Base-by-base conservation (phyloP, 1,284 basidiomycete genomes). In the Fistulina hepatica region DNA sequence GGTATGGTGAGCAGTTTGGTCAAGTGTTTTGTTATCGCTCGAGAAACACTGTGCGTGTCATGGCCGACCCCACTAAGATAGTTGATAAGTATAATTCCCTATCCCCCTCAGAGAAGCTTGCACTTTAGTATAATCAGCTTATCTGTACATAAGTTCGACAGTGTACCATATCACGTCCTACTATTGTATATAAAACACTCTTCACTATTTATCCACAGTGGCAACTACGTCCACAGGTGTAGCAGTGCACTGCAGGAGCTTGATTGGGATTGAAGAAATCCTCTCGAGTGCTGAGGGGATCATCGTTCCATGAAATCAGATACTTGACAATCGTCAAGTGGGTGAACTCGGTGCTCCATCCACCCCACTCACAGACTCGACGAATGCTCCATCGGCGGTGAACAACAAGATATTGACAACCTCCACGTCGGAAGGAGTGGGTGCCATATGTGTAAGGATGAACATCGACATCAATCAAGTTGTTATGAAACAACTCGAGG, bases 151-250 rank as follows among this genome's bases (percentile, higher is more conserved):
- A n/a, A n/a, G n/a, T n/a, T n/a, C n/a, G n/a, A n/a, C n/a, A n/a
- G n/a, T n/a, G n/a, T n/a, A n/a, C n/a, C n/a, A n/a, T n/a, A n/a
- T n/a, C n/a, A n/a, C n/a, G n/a, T n/a, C n/a, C n/a, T n/a, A n/a
- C n/a, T n/a, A n/a, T n/a, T n/a, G n/a, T n/a, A n/a, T n/a, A n/a
- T n/a, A n/a, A n/a, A n/a, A n/a, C n/a, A n/a, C n/a, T n/a, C n/a
- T n/a, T n/a, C n/a, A n/a, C 24, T 13, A 30, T 6, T 34, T 44
- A 49, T 32, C 49, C 46, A 46, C 60, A 62, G 5, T 33, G 30
- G 37, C 60, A 61, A 7, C 44, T 44, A 13, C 58, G 43, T 2
- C 59, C 55, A 47, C 60, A 64, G 6, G 36, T 12, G 25, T 34
- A 20, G 21, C 51, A 53, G 4, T 37, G 33, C 4, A 38, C 20